Conservation (phyloP, 176 grass and related monocot genomes). For the Chloris gayana region DNA sequence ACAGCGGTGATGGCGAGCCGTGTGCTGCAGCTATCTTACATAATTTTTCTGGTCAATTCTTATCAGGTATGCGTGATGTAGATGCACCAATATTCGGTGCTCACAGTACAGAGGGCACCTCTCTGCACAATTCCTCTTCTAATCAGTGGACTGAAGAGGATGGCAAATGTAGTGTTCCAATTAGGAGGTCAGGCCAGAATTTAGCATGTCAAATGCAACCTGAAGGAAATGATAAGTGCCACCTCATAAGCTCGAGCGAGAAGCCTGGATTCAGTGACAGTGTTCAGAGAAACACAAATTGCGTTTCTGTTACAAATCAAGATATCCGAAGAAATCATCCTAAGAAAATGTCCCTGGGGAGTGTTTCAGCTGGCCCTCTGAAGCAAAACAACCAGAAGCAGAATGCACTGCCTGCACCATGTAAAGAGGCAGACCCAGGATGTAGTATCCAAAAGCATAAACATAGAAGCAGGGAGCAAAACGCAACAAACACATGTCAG, state of each 20-base stretch:
- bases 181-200: slow-evolving; percentile 35
- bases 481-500: slow-evolving; percentile 16
- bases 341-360: slow-evolving; percentile 23
- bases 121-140: slow-evolving; percentile 29
- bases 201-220: slow-evolving; percentile 35
- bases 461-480: slow-evolving; percentile 26
- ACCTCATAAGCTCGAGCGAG: slow-evolving; percentile 38
- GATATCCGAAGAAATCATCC: slow-evolving; percentile 25
- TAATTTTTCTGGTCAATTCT: slow-evolving; percentile 30
- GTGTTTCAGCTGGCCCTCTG: slow-evolving; percentile 34
- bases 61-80: slow-evolving; percentile 7
- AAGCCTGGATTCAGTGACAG: slow-evolving; percentile 13
- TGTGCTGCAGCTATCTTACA: neutral
- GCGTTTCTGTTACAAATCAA: slow-evolving; percentile 28
- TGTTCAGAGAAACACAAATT: neutral
- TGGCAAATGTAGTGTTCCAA: slow-evolving; percentile 19
- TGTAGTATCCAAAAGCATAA: slow-evolving; percentile 38
- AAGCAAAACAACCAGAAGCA: slow-evolving; percentile 75
- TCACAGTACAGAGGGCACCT: neutral
- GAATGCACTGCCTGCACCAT: slow-evolving; percentile 45
- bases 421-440: slow-evolving; percentile 3
- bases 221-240: slow-evolving; percentile 37
- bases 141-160: slow-evolving; percentile 39
- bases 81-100: neutral
- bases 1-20: neutral